These are phyloP conservation scores for Petunia hybrid DNA, from an alignment of 305 asterid genomes.

Conservation along the genomic window DNA sequence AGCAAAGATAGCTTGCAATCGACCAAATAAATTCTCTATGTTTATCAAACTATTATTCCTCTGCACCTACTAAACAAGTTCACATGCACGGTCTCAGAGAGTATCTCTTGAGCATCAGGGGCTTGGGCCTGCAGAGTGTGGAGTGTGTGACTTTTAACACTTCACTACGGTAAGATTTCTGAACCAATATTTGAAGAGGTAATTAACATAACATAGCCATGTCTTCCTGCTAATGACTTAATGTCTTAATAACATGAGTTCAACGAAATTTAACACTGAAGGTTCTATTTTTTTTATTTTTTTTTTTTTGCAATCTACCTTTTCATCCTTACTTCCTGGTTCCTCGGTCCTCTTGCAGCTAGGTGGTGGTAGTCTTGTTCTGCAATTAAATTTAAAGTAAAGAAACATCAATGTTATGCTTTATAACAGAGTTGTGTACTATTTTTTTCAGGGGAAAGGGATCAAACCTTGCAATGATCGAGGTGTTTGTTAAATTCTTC, in stretches of 20 bases:
- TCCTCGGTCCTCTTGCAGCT: too few relatives aligned
- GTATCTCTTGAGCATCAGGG: slow-evolving; percentile 88
- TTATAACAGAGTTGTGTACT: too few relatives aligned
- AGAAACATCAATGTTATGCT: too few relatives aligned
- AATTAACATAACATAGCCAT: slow-evolving; percentile 30
- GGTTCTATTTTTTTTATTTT: too few relatives aligned
- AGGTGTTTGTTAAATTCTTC: too few relatives aligned
- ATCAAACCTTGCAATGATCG: too few relatives aligned
- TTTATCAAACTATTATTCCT: slow-evolving; percentile 21
- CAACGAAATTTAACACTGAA: too few relatives aligned
- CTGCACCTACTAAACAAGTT: slow-evolving; percentile 37
- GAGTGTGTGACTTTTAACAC: slow-evolving; percentile 98
- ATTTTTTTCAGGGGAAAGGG: too few relatives aligned
- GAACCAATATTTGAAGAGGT: slow-evolving; percentile 20
- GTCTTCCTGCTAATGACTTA: slow-evolving; percentile 44
- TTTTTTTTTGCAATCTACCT: too few relatives aligned
- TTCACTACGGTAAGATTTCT: slow-evolving; percentile 85
- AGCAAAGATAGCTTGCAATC: slow-evolving; percentile 74
- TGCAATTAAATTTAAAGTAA: too few relatives aligned
- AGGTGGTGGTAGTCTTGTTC: too few relatives aligned
- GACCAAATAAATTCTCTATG: slow-evolving; percentile 28
- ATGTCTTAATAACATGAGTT: slow-evolving; percentile 28
- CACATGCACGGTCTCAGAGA: slow-evolving; percentile 62
- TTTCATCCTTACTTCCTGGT: too few relatives aligned
- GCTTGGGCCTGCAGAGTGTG: slow-evolving; percentile 95